A percentile compares a stretch with the other conserved stretches of the same genome.
These are phyloP conservation scores for Fermentozyma sake DNA, from an alignment of 1,139 yeast species.

Conservation along the genomic window DNA sequence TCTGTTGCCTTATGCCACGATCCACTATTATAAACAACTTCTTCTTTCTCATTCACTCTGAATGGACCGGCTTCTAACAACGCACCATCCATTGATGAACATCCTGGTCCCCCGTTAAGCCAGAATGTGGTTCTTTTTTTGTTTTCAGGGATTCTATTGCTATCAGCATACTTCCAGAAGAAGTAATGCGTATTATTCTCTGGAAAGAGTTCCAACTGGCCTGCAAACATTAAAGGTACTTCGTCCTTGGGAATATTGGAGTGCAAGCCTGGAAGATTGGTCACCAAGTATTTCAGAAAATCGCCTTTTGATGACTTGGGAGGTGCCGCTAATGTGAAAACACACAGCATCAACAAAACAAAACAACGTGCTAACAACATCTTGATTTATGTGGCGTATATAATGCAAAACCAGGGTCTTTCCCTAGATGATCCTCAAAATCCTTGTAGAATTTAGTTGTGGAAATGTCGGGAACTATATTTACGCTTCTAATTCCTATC, in stretches of 20 bases:
- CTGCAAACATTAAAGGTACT: constrained; percentile 61
- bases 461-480: too few species aligned
- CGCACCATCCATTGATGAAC: constrained; percentile 98
- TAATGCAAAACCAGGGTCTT: too few species aligned
- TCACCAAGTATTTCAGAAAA: constrained; percentile 36
- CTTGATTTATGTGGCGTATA: constrained; percentile 1
- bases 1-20: constrained; percentile 84
- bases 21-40: constrained; percentile 58
- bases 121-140: constrained; percentile 57
- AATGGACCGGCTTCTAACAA: constrained; percentile 91
- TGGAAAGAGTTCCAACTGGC: constrained; percentile 57
- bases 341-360: constrained; percentile 1
- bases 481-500: too few species aligned
- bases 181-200: constrained; percentile 61
- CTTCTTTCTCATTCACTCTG: constrained; percentile 46
- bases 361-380: constrained; percentile 6
- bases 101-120: constrained; percentile 98
- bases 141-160: constrained; percentile 23
- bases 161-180: constrained; percentile 67
- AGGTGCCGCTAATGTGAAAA: constrained; percentile 14
- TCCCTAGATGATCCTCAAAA: too few species aligned
- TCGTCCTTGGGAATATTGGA: constrained; percentile 27
- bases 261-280: constrained; percentile 38
- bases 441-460: too few species aligned
- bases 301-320: too few species aligned